Evolutionary conservation across 2,329 filamentous ascomycete species (phyloP).

Genomic region (Colletotrichum spinosum): DNA sequence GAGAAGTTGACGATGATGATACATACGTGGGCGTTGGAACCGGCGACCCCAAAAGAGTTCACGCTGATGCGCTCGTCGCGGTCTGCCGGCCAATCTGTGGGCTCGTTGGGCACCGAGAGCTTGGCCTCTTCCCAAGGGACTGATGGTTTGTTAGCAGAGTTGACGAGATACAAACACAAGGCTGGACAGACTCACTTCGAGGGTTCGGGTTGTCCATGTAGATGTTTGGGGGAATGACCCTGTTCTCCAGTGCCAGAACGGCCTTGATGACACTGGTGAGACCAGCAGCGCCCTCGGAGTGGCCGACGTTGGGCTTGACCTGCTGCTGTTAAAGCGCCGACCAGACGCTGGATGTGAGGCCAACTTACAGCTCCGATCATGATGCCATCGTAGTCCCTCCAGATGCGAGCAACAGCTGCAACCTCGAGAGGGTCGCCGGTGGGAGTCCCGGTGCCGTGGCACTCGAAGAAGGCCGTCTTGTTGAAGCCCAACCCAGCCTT

Average conservation of each 20-base stretch:
- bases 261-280: slow-evolving; percentile 47
- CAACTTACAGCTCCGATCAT: slow-evolving; percentile 44
- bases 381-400: slow-evolving; percentile 40
- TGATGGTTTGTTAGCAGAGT: neutral
- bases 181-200: slow-evolving; percentile 2
- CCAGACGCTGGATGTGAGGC: rapidly evolving
- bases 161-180: neutral
- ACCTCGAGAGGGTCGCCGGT: slow-evolving; percentile 53
- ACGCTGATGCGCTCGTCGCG: slow-evolving; percentile 46
- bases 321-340: neutral
- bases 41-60: slow-evolving; percentile 52
- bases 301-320: slow-evolving; percentile 54
- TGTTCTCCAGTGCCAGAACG: slow-evolving; percentile 41
- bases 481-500: slow-evolving; percentile 34
- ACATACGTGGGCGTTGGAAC: slow-evolving; percentile 33
- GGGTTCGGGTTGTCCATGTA: slow-evolving; percentile 37
- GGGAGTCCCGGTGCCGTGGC: slow-evolving; percentile 54
- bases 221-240: slow-evolving; percentile 36
- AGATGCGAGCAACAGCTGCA: slow-evolving; percentile 43
- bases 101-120: slow-evolving; percentile 42
- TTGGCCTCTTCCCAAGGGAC: slow-evolving; percentile 38
- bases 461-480: slow-evolving; percentile 43
- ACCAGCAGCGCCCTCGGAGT: slow-evolving; percentile 50
- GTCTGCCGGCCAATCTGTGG: slow-evolving; percentile 42
- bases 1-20: rapidly evolving